Evolutionary conservation across 2,329 filamentous ascomycete species (phyloP), one percentile per base, ranked within the genome.

Genomic region (Penicillium concentricum): DNA sequence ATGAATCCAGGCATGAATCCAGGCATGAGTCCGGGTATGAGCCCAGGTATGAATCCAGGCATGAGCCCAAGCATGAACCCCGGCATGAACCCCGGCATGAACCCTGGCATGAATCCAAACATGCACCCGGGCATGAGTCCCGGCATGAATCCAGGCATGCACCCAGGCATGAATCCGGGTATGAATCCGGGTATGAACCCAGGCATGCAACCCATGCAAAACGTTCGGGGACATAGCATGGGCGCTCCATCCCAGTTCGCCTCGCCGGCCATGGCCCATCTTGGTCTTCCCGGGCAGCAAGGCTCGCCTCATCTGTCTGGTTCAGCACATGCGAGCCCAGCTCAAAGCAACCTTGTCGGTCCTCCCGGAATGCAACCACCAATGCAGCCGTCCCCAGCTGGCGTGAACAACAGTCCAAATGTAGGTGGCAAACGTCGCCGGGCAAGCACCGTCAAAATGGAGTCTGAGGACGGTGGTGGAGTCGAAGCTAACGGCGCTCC

Each of bases 361-460:
- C 68, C 80, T 59, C 67, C 79, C 63, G 73, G 76, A 24, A 85
- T 87, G 82, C 83, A 84, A 80, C 68, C 84, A 76, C 66, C 83
- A 45, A 79, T 80, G n/a, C 82, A 79, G 61, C 72, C 75, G 79
- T 69, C 82, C 69, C 51, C 77, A 3, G 77, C 81, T 9, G 86
- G 83, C 64, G 82, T 84, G 32, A 87, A 84, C 62, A 86, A 85
- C 5, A 87, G 84, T 62, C 85, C 85, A 2, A 86, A 84, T 63
- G 79, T 85, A 42, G 81, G 63, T 34, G 63, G 75, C 46, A 87
- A 87, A 72, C 76, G 82, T 57, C 80, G 85, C 58, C 77, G 85
- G 58, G 72, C 80, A 26, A 87, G 84, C 70, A 81, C 81, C 15
- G 82, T 85, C 55, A 87, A 87, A 69, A 73, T 81, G 51, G 84